Evolutionary conservation across 2,329 filamentous ascomycete genomes (phyloP).

Genomic region (Corniculantispora saksenae): DNA sequence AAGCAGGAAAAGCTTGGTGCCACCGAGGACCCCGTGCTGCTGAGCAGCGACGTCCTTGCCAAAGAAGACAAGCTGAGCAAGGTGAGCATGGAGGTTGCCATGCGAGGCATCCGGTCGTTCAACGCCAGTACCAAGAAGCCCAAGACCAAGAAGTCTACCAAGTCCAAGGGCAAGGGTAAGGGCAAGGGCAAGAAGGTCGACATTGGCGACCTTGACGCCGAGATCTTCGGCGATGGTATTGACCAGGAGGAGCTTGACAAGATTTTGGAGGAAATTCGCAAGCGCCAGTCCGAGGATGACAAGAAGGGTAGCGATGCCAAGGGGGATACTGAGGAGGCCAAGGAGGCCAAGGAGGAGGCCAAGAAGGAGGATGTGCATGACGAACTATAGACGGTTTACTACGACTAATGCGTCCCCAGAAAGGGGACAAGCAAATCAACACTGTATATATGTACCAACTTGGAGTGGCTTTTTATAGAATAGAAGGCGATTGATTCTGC

Average conservation of each 20-base stretch:
- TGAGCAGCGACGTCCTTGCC: conserved; percentile 68
- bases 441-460: conserved; percentile 20
- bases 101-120: conserved; percentile 64
- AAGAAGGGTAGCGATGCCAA: conserved; percentile 28
- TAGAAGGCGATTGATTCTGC: conserved; percentile 1
- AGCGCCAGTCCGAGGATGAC: conserved; percentile 33
- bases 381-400: conserved; percentile 11
- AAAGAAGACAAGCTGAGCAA: conserved; percentile 73
- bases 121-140: conserved; percentile 49
- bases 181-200: conserved; percentile 35
- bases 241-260: conserved; percentile 52
- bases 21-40: conserved; percentile 74
- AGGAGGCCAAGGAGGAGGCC: conserved; percentile 4
- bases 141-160: conserved; percentile 36
- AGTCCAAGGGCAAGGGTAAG: conserved; percentile 33
- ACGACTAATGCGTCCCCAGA: not conserved
- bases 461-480: conserved; percentile 2
- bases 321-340: conserved; percentile 24
- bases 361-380: conserved; percentile 11
- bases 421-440: not conserved
- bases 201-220: conserved; percentile 36
- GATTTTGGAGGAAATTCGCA: conserved; percentile 41
- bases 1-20: conserved; percentile 70
- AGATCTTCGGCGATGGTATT: conserved; percentile 32
- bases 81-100: conserved; percentile 67